phyloP scores from a whole-genome alignment of 345 rosid species.

The Iberis pinnata region DNA sequence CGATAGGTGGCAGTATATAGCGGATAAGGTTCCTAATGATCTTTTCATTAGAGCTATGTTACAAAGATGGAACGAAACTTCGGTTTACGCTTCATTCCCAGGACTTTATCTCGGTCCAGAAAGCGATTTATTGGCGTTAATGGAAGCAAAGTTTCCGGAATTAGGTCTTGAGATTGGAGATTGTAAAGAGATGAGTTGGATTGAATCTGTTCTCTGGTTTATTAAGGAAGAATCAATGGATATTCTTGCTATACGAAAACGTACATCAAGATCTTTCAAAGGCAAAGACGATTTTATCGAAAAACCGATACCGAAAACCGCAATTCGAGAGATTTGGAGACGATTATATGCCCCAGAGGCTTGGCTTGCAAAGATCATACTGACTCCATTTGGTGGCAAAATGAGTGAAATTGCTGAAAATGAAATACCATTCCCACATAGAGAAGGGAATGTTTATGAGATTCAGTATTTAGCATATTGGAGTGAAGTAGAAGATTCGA shows the following conservation, averaged over 20 bases:
- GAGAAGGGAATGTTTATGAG: slow-evolving; percentile 42
- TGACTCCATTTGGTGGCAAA: slow-evolving; percentile 55
- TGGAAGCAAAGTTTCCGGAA: slow-evolving; percentile 31
- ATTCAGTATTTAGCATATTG: slow-evolving; percentile 35
- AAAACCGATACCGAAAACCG: slow-evolving; percentile 32
- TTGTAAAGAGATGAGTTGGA: slow-evolving; percentile 47
- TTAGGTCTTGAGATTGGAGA: slow-evolving; percentile 30
- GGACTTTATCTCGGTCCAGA: slow-evolving; percentile 38
- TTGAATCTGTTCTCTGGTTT: slow-evolving; percentile 33
- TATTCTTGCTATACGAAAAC: slow-evolving; percentile 11
- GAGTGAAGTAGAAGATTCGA: slow-evolving; percentile 29
- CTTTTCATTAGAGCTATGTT: slow-evolving; percentile 23
- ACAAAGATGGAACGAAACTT: neutral
- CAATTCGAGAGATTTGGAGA: slow-evolving; percentile 23
- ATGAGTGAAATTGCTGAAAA: slow-evolving; percentile 40
- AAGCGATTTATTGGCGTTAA: slow-evolving; percentile 14
- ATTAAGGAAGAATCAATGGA: slow-evolving; percentile 14
- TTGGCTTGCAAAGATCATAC: slow-evolving; percentile 19
- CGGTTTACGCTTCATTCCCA: slow-evolving; percentile 21
- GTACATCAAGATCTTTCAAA: slow-evolving; percentile 27
- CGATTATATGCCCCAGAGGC: slow-evolving; percentile 6
- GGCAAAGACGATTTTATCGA: slow-evolving; percentile 41
- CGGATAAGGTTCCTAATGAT: slow-evolving; percentile 24
- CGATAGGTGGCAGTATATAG: slow-evolving; percentile 40
- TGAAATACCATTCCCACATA: slow-evolving; percentile 45